Percentiles rank a stretch among this genome's conserved stretches.
Evolutionary conservation across 805 yeast genomes (phyloP).

Genomic region (Wickerhamiella hasegawae): DNA sequence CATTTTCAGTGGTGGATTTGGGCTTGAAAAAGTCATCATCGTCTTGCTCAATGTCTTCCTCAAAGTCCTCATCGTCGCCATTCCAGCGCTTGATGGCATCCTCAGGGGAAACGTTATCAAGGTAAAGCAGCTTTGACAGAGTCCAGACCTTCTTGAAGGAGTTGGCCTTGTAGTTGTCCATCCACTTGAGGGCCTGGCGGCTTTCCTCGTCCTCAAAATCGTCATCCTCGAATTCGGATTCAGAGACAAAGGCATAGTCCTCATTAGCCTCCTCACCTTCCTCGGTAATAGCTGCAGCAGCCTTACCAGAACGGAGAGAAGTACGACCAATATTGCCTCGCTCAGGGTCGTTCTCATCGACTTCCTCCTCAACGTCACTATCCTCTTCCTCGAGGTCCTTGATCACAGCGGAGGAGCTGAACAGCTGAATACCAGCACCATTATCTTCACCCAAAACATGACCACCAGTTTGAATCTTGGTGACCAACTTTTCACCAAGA

Average conservation of each 20-base stretch:
- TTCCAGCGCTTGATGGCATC: conserved; percentile 19
- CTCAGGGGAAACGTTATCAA: conserved; percentile 57
- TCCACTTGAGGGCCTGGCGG: conserved; percentile 20
- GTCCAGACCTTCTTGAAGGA: conserved; percentile 52
- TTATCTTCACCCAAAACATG: conserved; percentile 41
- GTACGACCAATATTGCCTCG: conserved; percentile 42
- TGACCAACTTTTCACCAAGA: conserved; percentile 74
- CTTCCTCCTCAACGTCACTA: conserved; percentile 21
- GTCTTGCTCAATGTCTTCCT: conserved; percentile 15
- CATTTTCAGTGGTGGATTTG: conserved; percentile 6
- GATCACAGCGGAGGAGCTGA: conserved; percentile 42
- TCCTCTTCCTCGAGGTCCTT: conserved; percentile 25
- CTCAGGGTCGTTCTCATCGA: conserved; percentile 15
- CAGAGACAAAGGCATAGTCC: conserved; percentile 11
- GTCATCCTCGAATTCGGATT: conserved; percentile 13
- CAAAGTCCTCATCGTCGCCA: conserved; percentile 13
- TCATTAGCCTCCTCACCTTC: conserved; percentile 14
- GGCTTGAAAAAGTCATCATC: conserved; percentile 19
- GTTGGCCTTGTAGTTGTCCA: conserved; percentile 31
- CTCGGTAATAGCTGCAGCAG: conserved; percentile 24
- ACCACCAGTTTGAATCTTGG: conserved; percentile 58
- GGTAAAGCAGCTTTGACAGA: conserved; percentile 62
- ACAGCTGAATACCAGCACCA: conserved; percentile 61
- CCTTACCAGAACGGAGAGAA: conserved; percentile 42
- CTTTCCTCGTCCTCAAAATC: conserved; percentile 11